These are phyloP conservation scores for Litchi chinensis DNA, from an alignment of 345 rosid genomes.

Conservation along the genomic window DNA sequence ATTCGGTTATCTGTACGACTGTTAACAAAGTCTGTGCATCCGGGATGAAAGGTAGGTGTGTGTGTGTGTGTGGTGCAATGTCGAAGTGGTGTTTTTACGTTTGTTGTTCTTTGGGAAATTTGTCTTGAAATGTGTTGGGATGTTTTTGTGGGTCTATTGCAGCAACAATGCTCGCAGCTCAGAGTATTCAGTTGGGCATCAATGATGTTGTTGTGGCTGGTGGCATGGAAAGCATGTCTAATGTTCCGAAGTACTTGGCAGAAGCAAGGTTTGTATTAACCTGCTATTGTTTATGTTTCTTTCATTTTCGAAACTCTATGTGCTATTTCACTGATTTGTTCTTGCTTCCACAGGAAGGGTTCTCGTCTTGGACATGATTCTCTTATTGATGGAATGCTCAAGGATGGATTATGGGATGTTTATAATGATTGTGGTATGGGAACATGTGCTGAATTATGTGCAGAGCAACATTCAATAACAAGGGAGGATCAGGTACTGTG, in stretches of 20 bases:
- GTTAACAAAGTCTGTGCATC: constrained; percentile 98
- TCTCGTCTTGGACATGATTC: constrained; percentile 95
- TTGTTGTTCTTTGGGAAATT: not conserved
- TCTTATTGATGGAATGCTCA: constrained; percentile 92
- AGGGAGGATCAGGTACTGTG: constrained; percentile 85
- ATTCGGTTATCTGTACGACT: constrained; percentile 84
- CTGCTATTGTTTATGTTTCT: constrained; percentile 1
- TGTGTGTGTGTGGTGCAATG: not conserved
- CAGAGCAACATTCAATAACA: constrained; percentile 67
- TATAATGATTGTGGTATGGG: constrained; percentile 94
- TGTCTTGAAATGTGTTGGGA: not conserved
- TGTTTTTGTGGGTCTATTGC: constrained; percentile 28
- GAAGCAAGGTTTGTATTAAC: constrained; percentile 73
- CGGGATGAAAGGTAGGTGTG: constrained; percentile 87
- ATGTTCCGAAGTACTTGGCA: constrained; percentile 83
- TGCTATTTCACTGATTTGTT: constrained; percentile 24
- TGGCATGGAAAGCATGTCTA: constrained; percentile 99
- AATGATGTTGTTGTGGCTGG: constrained; percentile 95
- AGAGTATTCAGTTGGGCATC: constrained; percentile 91
- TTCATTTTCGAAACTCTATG: not conserved
- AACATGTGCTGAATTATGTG: constrained; percentile 89
- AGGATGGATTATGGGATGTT: constrained; percentile 99
- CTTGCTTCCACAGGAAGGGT: constrained; percentile 70
- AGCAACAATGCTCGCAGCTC: constrained; percentile 95
- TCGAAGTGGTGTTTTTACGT: constrained; percentile 9